Evolutionary conservation across 257 asterid species (phyloP).

Genomic region (Lantana camara): DNA sequence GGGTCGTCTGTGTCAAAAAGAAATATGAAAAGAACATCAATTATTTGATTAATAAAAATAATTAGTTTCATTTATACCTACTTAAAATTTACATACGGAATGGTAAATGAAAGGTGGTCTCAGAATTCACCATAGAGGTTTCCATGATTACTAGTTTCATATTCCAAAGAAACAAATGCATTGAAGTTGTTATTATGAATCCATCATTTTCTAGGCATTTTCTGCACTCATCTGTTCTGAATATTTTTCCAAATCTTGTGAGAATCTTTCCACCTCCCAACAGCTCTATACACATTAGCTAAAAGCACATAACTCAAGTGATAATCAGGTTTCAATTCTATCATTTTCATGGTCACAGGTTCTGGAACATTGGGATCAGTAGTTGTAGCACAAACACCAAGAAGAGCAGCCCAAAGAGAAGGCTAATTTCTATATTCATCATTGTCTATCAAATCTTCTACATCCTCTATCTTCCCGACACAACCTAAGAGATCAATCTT

Average conservation of each 20-base stretch:
- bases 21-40: no score
- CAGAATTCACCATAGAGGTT: conserved; percentile 15
- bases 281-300: conserved; percentile 69
- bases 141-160: not conserved
- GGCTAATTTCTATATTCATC: conserved; percentile 45
- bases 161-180: conserved; percentile 19
- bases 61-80: no score
- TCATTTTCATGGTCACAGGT: conserved; percentile 66
- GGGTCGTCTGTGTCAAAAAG: no score
- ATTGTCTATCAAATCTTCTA: conserved; percentile 57
- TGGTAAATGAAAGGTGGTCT: not conserved
- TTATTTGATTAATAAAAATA: no score
- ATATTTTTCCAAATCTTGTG: conserved; percentile 55
- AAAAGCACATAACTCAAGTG: conserved; percentile 82
- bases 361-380: conserved; percentile 61
- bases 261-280: conserved; percentile 86
- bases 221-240: conserved; percentile 58
- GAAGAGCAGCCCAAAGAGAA: conserved; percentile 80
- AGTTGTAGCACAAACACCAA: conserved; percentile 71
- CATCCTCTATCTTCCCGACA: conserved; percentile 74
- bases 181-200: conserved; percentile 42
- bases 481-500: conserved; percentile 88
- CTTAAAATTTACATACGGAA: no score
- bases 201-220: conserved; percentile 87
- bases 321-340: conserved; percentile 74